phyloP scores from a whole-genome alignment of 805 yeast species.

The Starmera quercuum region DNA sequence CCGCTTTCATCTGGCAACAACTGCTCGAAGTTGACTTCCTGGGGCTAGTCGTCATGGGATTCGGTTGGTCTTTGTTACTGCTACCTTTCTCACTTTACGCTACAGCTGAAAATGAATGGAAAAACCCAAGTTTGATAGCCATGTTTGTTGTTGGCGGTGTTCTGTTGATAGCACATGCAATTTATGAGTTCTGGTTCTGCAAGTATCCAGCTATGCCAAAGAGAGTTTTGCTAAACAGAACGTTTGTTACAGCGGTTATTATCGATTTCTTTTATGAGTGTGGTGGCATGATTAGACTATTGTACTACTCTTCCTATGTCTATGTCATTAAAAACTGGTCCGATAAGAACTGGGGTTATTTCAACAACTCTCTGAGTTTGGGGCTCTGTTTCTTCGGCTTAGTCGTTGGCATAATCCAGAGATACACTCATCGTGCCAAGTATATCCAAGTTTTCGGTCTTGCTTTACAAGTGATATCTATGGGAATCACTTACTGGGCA shows the following conservation, averaged over 20 bases:
- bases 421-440: constrained; percentile 30
- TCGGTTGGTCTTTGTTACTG: constrained; percentile 30
- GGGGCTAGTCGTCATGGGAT: constrained; percentile 30
- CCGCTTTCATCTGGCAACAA: constrained; percentile 5
- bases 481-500: constrained; percentile 23
- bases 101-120: constrained; percentile 26
- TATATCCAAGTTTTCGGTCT: constrained; percentile 27
- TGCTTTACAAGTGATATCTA: constrained; percentile 25
- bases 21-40: constrained; percentile 30
- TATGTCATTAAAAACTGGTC: constrained; percentile 24
- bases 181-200: constrained; percentile 29
- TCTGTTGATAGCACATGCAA: constrained; percentile 23
- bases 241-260: constrained; percentile 26
- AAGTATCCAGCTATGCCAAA: constrained; percentile 31
- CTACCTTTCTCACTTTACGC: constrained; percentile 30
- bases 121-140: constrained; percentile 33
- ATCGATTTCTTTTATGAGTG: constrained; percentile 26
- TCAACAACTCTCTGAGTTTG: constrained; percentile 29
- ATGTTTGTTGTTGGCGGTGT: constrained; percentile 34
- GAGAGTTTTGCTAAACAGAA: constrained; percentile 27
- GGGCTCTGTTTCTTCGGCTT: constrained; percentile 30
- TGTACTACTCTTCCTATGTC: constrained; percentile 28
- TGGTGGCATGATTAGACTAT: constrained; percentile 21
- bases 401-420: constrained; percentile 26
- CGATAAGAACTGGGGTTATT: constrained; percentile 28